Percentiles rank a stretch among this genome's conserved stretches.
Evolutionary conservation across 495 filamentous ascomycete genomes (phyloP).

Genomic region (Paragyromitra xinjiangensis): DNA sequence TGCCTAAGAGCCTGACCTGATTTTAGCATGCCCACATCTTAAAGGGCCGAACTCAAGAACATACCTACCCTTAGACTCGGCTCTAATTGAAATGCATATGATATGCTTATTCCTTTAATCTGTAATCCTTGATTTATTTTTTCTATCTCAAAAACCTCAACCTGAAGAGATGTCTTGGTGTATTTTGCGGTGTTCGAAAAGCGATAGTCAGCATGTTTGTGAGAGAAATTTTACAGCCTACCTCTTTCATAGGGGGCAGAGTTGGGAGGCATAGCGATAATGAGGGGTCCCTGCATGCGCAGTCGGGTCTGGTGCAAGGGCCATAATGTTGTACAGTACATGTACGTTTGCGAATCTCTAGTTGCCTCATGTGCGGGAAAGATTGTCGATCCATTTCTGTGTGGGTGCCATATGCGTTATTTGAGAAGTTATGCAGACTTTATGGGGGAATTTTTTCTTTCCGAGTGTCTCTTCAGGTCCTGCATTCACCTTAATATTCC

Average conservation of each 20-base stretch:
- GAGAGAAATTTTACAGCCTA: background rate
- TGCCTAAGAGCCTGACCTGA: background rate
- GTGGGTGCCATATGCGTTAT: background rate
- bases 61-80: background rate
- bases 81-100: background rate
- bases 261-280: constrained; percentile 3
- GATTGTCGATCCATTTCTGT: background rate
- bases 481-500: background rate
- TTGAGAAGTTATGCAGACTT: background rate
- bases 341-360: background rate
- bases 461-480: background rate
- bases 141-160: constrained; percentile 3
- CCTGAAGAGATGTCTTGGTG: background rate
- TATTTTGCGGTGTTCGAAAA: background rate
- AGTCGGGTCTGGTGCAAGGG: background rate
- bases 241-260: background rate
- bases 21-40: background rate
- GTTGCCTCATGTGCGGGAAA: constrained; percentile 5
- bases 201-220: constrained; percentile 1
- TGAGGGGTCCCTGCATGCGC: background rate
- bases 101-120: background rate
- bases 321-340: background rate
- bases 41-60: background rate
- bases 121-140: background rate
- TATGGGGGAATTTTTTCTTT: background rate